Evolutionary conservation across 1,284 basidiomycete genomes (phyloP).

Genomic region (Omphalotus olearius): DNA sequence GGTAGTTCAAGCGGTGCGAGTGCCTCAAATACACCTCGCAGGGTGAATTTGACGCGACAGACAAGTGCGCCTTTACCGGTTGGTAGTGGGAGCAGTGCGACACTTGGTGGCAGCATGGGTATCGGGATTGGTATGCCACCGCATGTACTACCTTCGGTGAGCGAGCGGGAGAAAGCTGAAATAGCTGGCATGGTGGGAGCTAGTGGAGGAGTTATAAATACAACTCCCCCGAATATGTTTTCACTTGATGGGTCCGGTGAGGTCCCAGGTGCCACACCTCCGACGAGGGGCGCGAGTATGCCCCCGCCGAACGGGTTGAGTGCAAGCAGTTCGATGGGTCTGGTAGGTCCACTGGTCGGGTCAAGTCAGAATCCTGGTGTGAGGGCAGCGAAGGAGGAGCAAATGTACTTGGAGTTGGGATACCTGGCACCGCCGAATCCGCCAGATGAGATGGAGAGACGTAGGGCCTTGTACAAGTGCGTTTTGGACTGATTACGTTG

Average conservation of each 20-base stretch:
- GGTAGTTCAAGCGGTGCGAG: neutral
- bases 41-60: slow-evolving; percentile 12
- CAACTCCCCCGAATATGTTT: too few species aligned
- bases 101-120: slow-evolving; percentile 4
- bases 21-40: neutral
- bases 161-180: slow-evolving; percentile 4
- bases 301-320: neutral
- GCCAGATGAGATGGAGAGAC: slow-evolving; percentile 74
- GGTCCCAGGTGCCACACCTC: too few species aligned
- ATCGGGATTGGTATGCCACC: slow-evolving; percentile 8
- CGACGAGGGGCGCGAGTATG: neutral
- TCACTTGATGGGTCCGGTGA: too few species aligned
- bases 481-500: slow-evolving; percentile 16
- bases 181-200: neutral
- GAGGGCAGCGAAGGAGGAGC: slow-evolving; percentile 14
- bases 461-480: slow-evolving; percentile 78
- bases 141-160: slow-evolving; percentile 7
- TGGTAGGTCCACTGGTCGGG: neutral
- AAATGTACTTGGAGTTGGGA: slow-evolving; percentile 50
- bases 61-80: slow-evolving; percentile 15
- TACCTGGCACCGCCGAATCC: slow-evolving; percentile 81
- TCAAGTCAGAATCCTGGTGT: slow-evolving; percentile 6
- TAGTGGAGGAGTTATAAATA: neutral
- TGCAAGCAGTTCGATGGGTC: neutral
- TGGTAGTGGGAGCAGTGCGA: slow-evolving; percentile 4